These are phyloP conservation scores for Benincasa hispida DNA, from an alignment of 306 rosid genomes.

Conservation along the genomic window DNA sequence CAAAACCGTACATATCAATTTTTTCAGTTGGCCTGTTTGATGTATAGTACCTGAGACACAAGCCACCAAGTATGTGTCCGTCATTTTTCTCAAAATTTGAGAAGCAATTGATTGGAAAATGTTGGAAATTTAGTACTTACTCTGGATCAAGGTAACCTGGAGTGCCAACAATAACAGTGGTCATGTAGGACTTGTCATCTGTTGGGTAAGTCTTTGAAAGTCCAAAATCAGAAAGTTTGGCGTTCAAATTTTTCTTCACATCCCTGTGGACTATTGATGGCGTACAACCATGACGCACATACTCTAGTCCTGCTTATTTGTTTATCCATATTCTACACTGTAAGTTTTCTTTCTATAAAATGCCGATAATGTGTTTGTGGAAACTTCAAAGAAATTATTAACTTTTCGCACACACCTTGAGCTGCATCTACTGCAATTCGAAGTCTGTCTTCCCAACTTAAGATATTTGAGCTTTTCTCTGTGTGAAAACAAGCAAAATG, in stretches of 20 bases:
- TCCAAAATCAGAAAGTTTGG: constrained; percentile 22
- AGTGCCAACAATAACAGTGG: constrained; percentile 34
- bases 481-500: background rate
- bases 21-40: constrained; percentile 15
- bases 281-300: constrained; percentile 36
- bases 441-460: constrained; percentile 26
- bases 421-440: constrained; percentile 30
- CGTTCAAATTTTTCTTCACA: constrained; percentile 18
- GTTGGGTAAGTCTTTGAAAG: constrained; percentile 9
- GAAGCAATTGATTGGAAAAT: background rate
- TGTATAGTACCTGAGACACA: constrained; percentile 7
- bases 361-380: background rate
- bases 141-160: constrained; percentile 24
- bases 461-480: constrained; percentile 1
- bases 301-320: constrained; percentile 39
- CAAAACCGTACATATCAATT: constrained; percentile 21
- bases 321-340: too few species aligned
- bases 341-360: background rate
- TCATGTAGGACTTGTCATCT: constrained; percentile 10
- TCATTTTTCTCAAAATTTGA: background rate
- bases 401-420: constrained; percentile 10
- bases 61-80: background rate
- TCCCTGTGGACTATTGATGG: constrained; percentile 25
- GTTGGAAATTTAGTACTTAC: background rate
- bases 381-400: background rate